phyloP scores from a whole-genome alignment of 2,329 filamentous ascomycete species.

The Sporothrix brasiliensis region DNA sequence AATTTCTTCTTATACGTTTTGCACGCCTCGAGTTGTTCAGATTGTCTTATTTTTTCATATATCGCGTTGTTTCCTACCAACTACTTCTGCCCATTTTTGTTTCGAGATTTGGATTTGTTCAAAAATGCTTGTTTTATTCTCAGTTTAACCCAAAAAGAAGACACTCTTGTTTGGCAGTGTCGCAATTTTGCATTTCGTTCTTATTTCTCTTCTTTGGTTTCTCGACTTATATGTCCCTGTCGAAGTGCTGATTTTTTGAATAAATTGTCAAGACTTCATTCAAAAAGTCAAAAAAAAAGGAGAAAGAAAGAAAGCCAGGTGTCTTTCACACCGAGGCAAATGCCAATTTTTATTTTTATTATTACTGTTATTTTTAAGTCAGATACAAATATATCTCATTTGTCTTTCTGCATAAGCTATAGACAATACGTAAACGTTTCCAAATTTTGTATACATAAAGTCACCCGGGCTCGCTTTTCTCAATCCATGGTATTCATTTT shows the following conservation, averaged over 20 bases:
- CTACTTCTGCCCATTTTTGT: background rate
- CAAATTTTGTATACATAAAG: background rate
- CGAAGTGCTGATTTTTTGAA: background rate
- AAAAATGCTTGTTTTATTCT: background rate
- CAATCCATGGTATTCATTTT: background rate
- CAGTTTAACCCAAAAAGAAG: background rate
- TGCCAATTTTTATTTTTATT: too few species aligned
- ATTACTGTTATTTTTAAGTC: background rate
- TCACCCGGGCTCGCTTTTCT: conserved; percentile 13
- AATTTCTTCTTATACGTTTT: background rate
- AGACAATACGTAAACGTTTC: background rate
- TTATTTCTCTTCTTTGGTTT: background rate
- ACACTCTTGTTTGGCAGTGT: background rate
- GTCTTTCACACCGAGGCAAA: background rate
- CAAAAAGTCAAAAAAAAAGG: background rate
- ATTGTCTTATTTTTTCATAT: background rate
- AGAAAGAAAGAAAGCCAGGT: background rate
- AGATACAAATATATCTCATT: background rate
- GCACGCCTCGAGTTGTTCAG: background rate
- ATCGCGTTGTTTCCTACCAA: background rate
- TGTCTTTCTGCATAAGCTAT: conserved; percentile 7
- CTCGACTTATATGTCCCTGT: background rate
- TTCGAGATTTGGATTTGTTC: background rate
- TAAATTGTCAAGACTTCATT: background rate
- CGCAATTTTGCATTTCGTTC: background rate